Evolutionary conservation across 306 rosid species (phyloP).

Genomic region (Quercus robur): DNA sequence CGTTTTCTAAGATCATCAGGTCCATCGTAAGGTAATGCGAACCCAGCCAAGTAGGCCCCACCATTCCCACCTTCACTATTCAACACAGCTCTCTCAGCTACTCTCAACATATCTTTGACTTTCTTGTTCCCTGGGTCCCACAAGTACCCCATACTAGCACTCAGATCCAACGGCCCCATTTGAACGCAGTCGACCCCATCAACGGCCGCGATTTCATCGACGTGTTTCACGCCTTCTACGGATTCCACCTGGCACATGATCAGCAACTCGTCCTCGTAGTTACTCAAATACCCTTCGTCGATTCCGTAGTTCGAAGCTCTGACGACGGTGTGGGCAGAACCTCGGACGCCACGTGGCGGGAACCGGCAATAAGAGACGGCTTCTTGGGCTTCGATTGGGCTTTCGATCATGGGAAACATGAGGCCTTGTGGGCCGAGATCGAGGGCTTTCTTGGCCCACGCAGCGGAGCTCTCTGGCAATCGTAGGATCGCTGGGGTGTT

Average conservation of each 20-base stretch:
- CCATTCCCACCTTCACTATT: slow-evolving; percentile 15
- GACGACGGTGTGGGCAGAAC: slow-evolving; percentile 71
- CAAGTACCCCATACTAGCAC: slow-evolving; percentile 71
- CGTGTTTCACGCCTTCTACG: slow-evolving; percentile 43
- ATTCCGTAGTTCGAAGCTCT: slow-evolving; percentile 73
- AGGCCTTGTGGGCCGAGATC: slow-evolving; percentile 86
- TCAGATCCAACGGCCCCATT: slow-evolving; percentile 86
- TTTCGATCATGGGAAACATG: slow-evolving; percentile 84
- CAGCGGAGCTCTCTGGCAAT: slow-evolving; percentile 55
- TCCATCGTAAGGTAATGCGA: slow-evolving; percentile 55
- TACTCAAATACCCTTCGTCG: slow-evolving; percentile 63
- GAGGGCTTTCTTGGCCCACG: slow-evolving; percentile 85
- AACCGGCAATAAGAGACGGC: slow-evolving; percentile 74
- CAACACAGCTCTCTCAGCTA: slow-evolving; percentile 58
- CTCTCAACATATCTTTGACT: slow-evolving; percentile 51
- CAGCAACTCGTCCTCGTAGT: slow-evolving; percentile 60
- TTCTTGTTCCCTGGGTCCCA: slow-evolving; percentile 79
- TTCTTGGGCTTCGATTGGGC: slow-evolving; percentile 40
- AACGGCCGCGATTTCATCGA: slow-evolving; percentile 48
- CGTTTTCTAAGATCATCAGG: slow-evolving; percentile 50
- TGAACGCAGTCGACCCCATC: slow-evolving; percentile 84
- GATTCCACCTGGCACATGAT: slow-evolving; percentile 73
- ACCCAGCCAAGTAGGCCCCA: slow-evolving; percentile 55
- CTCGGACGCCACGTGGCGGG: slow-evolving; percentile 71
- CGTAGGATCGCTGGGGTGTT: slow-evolving; percentile 65